Conservation (phyloP, 1,284 basidiomycete genomes). For the Anthracocystis walkeri region DNA sequence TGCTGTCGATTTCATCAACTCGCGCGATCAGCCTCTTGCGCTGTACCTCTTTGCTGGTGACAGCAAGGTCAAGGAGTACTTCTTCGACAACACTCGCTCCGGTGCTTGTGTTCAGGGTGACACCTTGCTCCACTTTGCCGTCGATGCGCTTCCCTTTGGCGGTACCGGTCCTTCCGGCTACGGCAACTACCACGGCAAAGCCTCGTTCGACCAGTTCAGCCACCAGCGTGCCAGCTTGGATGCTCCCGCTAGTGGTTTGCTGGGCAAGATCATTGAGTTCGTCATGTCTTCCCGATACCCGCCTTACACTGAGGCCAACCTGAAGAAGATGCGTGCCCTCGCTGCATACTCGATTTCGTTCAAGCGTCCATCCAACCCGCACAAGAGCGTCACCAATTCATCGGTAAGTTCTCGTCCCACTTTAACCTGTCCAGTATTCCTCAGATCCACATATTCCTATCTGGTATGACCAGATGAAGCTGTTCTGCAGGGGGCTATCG, state of each 20-base stretch:
- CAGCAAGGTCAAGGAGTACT: conserved; percentile 75
- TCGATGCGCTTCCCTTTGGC: conserved; percentile 74
- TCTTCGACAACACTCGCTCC: conserved; percentile 64
- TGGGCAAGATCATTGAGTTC: conserved; percentile 67
- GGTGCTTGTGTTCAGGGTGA: conserved; percentile 54
- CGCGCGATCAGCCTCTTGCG: conserved; percentile 79
- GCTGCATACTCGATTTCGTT: conserved; percentile 48
- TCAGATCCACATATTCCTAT: not conserved
- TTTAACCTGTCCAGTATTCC: not conserved
- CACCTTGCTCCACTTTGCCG: conserved; percentile 72
- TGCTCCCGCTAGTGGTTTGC: conserved; percentile 70
- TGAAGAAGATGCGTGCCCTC: conserved; percentile 52
- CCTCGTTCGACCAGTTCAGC: conserved; percentile 73
- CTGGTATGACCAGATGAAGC: not conserved
- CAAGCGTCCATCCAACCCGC: conserved; percentile 58
- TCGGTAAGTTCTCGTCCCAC: conserved; percentile 38
- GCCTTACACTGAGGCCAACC: conserved; percentile 64
- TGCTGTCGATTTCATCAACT: conserved; percentile 68
- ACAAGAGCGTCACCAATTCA: conserved; percentile 39
- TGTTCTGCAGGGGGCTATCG: not conserved
- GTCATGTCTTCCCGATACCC: conserved; percentile 70
- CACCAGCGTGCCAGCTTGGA: conserved; percentile 72
- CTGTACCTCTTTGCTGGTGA: conserved; percentile 81
- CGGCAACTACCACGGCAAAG: conserved; percentile 72
- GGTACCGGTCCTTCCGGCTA: conserved; percentile 72